Evolutionary conservation across 2,329 filamentous ascomycete species (phyloP).

Genomic region (Cercospora sp.): DNA sequence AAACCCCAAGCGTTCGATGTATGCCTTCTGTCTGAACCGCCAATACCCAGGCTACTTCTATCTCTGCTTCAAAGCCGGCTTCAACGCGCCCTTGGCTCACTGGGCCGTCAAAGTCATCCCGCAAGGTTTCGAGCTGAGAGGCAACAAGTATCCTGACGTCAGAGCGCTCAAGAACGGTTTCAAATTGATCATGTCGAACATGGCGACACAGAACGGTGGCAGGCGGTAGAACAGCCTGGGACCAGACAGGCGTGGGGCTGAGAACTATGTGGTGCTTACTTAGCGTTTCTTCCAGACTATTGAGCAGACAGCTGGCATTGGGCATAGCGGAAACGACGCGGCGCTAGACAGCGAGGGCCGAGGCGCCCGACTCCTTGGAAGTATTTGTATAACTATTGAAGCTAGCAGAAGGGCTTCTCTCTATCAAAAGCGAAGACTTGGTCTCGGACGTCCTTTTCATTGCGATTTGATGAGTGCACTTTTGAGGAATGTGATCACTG

Average conservation of each 20-base stretch:
- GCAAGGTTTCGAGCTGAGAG: conserved; percentile 87
- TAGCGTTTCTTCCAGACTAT: neutral
- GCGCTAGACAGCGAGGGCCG: neutral
- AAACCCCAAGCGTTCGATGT: conserved; percentile 89
- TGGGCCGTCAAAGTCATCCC: conserved; percentile 91
- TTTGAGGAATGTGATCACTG: neutral
- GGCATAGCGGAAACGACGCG: neutral
- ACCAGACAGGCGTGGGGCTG: neutral
- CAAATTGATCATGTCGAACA: conserved; percentile 64
- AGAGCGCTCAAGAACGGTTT: conserved; percentile 94
- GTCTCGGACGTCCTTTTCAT: no score
- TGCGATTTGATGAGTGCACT: no score
- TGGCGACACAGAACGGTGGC: conserved; percentile 21
- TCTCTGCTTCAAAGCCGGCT: conserved; percentile 92
- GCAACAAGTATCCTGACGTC: conserved; percentile 91
- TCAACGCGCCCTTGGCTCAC: conserved; percentile 68
- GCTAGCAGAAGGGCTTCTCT: neutral
- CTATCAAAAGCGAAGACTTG: neutral
- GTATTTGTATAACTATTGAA: neutral
- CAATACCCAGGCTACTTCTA: conserved; percentile 93
- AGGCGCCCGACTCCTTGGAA: neutral
- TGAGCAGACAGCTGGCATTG: neutral
- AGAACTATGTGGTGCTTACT: neutral
- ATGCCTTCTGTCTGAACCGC: conserved; percentile 91
- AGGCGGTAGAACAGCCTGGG: neutral